Percentiles rank a stretch among this genome's conserved stretches.
Evolutionary conservation across 106 monocot genomes (phyloP).

Genomic region (Phalaenopsis aphrodite): DNA sequence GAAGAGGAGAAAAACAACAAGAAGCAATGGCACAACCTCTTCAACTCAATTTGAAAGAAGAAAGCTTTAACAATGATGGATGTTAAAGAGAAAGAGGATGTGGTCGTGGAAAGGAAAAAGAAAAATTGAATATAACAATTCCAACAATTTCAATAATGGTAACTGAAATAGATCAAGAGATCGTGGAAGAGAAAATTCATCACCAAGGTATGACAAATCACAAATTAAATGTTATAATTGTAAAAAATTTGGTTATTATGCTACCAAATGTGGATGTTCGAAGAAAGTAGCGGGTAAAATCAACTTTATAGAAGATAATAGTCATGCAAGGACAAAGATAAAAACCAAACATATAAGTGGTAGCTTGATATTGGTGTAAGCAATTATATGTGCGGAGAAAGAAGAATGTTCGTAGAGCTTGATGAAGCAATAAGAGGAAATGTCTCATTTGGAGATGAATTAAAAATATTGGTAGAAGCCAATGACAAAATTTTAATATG

Average conservation of each 20-base stretch:
- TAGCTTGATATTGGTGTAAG: neutral
- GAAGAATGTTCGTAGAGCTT: neutral
- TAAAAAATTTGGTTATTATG: neutral
- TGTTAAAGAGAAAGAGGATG: neutral
- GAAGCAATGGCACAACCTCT: neutral
- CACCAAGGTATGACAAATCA: neutral
- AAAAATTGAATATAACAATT: neutral
- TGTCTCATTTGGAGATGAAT: conserved; percentile 10
- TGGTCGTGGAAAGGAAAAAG: neutral
- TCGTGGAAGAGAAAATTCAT: neutral
- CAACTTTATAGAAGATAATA: neutral
- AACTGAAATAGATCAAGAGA: neutral
- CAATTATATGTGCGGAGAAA: neutral
- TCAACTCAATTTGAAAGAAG: neutral
- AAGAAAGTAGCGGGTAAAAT: neutral
- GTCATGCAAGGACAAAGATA: neutral
- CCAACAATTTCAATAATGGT: neutral
- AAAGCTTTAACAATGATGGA: neutral
- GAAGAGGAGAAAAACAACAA: neutral
- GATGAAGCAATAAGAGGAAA: neutral
- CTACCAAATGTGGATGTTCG: neutral
- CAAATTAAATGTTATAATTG: conserved; percentile 12
- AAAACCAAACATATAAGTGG: neutral
- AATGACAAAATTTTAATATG: conserved; percentile 2
- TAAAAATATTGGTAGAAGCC: neutral